Conservation (phyloP, 148 eudicot species). For the Camellia granthamiana region DNA sequence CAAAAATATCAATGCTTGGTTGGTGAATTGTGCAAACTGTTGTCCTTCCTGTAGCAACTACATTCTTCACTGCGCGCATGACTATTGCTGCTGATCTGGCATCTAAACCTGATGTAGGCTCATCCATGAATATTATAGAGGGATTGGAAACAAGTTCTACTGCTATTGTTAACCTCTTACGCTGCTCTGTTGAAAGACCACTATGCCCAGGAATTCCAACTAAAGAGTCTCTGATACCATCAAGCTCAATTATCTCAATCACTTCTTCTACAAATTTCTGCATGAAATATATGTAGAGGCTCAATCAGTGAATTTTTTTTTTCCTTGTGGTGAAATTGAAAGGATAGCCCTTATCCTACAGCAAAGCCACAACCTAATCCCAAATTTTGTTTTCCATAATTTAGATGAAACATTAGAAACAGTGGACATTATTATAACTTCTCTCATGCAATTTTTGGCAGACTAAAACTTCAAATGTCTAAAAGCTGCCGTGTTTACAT, state of each 20-base stretch:
- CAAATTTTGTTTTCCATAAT: neutral
- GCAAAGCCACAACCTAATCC: neutral
- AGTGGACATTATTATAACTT: neutral
- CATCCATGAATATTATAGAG: constrained; percentile 69
- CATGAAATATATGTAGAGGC: neutral
- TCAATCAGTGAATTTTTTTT: neutral
- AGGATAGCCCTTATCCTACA: neutral
- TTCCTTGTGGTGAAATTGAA: neutral
- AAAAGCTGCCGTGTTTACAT: neutral
- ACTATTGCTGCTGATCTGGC: constrained; percentile 75
- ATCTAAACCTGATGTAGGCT: constrained; percentile 74
- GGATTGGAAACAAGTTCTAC: constrained; percentile 77
- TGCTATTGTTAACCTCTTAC: constrained; percentile 62
- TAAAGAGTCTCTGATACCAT: constrained; percentile 38
- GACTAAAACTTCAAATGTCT: neutral
- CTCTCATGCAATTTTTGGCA: neutral
- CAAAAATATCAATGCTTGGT: constrained; percentile 62
- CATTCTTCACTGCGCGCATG: constrained; percentile 59
- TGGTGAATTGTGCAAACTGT: constrained; percentile 68
- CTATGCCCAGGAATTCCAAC: constrained; percentile 51
- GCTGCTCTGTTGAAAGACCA: constrained; percentile 64
- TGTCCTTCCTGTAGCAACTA: constrained; percentile 56
- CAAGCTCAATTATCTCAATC: constrained; percentile 43
- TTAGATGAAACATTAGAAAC: neutral
- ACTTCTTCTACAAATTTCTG: constrained; percentile 59